These are phyloP conservation scores for Aspergillus leporis DNA, from an alignment of 495 filamentous ascomycete genomes.

Conservation along the genomic window DNA sequence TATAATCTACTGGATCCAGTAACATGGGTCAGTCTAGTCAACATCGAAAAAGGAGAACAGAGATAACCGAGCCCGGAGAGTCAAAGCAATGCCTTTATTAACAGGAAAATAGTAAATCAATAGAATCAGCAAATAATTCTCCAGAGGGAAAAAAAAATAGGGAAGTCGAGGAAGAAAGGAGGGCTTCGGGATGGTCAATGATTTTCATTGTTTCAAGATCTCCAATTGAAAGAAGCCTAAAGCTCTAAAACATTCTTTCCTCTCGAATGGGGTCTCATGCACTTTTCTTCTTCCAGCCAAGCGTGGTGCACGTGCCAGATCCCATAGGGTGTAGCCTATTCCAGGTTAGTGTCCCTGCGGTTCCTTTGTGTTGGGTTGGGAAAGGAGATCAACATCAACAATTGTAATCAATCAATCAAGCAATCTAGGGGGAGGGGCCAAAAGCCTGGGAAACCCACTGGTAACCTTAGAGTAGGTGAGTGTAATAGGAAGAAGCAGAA, in stretches of 20 bases:
- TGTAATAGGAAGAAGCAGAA: not conserved
- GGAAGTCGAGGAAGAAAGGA: not conserved
- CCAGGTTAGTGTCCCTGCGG: not conserved
- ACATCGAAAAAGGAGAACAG: not conserved
- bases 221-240: not conserved
- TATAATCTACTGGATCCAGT: not conserved
- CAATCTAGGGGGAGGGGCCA: not conserved
- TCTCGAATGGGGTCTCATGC: not conserved
- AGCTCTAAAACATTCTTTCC: not conserved
- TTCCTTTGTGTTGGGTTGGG: not conserved
- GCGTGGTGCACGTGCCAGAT: not conserved
- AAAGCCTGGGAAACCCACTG: not conserved
- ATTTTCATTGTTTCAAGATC: not conserved
- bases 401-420: not conserved
- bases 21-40: not conserved
- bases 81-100: not conserved
- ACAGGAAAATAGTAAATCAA: not conserved
- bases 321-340: not conserved
- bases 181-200: not conserved
- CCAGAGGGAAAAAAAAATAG: not conserved
- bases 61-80: not conserved
- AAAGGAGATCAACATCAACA: not conserved
- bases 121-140: too few relatives aligned
- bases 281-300: not conserved
- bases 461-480: not conserved